phyloP scores from a whole-genome alignment of 2,329 filamentous ascomycete genomes.

The Aphanoascus verrucosus region DNA sequence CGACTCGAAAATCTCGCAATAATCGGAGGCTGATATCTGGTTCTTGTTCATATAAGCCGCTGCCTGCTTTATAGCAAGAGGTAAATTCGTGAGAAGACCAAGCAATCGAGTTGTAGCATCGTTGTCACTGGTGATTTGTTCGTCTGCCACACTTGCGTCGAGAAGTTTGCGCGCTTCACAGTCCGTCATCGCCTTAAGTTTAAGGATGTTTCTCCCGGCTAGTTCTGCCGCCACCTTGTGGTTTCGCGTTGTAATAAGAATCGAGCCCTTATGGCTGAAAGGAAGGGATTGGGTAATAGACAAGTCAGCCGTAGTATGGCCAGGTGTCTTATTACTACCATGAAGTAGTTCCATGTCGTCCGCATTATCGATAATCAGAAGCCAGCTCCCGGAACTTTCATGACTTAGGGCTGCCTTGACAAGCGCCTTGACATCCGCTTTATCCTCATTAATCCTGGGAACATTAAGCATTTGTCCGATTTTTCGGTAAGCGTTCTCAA shows the following conservation, averaged over 20 bases:
- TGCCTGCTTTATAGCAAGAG: not conserved
- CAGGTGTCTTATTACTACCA: not conserved
- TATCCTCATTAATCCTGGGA: not conserved
- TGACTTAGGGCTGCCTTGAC: not conserved
- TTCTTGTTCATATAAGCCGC: not conserved
- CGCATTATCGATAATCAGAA: slow-evolving; percentile 4
- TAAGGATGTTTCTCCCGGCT: not conserved
- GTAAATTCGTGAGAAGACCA: not conserved
- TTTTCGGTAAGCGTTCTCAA: not conserved
- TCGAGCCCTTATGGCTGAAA: not conserved
- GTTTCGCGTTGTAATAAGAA: not conserved
- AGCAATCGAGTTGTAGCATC: not conserved
- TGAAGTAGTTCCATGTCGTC: not conserved
- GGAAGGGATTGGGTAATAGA: not conserved
- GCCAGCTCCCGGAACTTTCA: not conserved
- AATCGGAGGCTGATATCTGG: not conserved
- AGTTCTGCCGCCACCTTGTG: not conserved
- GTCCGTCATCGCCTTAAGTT: no score
- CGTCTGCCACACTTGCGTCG: no score
- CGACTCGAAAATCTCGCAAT: not conserved
- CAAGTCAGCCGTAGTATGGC: not conserved
- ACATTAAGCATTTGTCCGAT: not conserved
- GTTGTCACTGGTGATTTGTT: not conserved
- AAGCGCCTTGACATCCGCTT: not conserved
- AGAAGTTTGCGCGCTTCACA: no score